These are phyloP conservation scores for Leccinum boreale DNA, from an alignment of 768 basidiomycete species.

Conservation along the genomic window DNA sequence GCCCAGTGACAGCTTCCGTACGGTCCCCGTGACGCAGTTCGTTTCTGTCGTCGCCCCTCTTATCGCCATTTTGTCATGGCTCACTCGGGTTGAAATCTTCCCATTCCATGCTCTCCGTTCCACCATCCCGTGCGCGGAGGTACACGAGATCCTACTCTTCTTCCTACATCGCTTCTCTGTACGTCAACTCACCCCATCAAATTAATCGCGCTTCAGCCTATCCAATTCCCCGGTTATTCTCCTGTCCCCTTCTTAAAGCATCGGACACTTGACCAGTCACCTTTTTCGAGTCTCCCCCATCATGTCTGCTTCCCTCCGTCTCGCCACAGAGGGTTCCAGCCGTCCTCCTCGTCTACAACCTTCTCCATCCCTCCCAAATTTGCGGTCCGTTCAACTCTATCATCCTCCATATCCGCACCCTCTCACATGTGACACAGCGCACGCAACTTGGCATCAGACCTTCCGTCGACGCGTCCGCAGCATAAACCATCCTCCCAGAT, in stretches of 20 bases:
- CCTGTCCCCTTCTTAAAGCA: constrained; percentile 31
- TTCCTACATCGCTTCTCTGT: constrained; percentile 32
- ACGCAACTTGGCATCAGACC: constrained; percentile 24
- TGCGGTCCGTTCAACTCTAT: constrained; percentile 43
- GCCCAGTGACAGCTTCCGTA: not conserved
- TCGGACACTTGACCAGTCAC: constrained; percentile 24
- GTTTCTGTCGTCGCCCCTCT: constrained; percentile 7
- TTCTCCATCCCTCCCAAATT: constrained; percentile 68
- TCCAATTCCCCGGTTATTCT: constrained; percentile 32
- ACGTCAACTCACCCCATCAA: constrained; percentile 32
- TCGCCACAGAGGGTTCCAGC: constrained; percentile 14
- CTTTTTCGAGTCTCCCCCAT: constrained; percentile 29
- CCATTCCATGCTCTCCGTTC: constrained; percentile 17
- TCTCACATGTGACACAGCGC: constrained; percentile 21
- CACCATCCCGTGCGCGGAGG: constrained; percentile 20
- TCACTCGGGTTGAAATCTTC: constrained; percentile 15
- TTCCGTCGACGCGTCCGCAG: constrained; percentile 29
- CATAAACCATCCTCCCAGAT: constrained; percentile 20
- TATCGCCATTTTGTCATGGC: constrained; percentile 14
- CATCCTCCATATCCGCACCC: not conserved
- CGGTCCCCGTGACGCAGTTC: constrained; percentile 1
- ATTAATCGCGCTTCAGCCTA: constrained; percentile 32
- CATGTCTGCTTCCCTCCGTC: constrained; percentile 29
- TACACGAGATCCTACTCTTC: constrained; percentile 23
- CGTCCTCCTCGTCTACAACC: constrained; percentile 55